Base-by-base conservation (phyloP, 768 basidiomycete genomes). In the Inosperma sp. region DNA sequence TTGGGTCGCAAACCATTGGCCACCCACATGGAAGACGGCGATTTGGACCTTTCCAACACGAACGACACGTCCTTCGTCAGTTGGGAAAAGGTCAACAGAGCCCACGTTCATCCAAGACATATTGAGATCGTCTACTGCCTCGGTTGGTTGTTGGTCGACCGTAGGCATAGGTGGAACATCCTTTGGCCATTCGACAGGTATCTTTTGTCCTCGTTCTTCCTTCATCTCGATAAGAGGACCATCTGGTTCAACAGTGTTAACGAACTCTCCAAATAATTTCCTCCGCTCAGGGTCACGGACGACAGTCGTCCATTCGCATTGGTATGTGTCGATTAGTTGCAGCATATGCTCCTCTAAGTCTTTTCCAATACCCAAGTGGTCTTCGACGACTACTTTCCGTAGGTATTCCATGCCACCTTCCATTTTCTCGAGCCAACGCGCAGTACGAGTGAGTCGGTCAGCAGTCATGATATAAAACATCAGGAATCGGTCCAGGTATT, bases 401-500 rank as follows among this genome's bases (percentile, higher is more conserved):
- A 89, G 74, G 68, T 83, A 80, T 74, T 84, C 79, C 43, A 86
- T 74, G 0, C 83, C 84, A 8, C 82, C 82, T 33, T 84, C 84
- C 65, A 86, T 78, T 7, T 72, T 70, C 55, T 88, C 86, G 5
- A 88, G 66, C 86, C 86, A 89, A 8, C 83, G 71, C 1, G 86
- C 84, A 1, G 86, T 89, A 4, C 86, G 78, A 67, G 79, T 79
- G 10, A 89, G 72, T 54, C 73, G 76, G 62, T 89, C 86, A 4
- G 86, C 86, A 0, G 86, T 83, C 56, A 75, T 76, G 58, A 89
- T 87, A 63, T 88, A 89, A 51, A 76, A 80, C 65, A 78, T 78
- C 3, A 84, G 60, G 68, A 79, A 88, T 26, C 84, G 72, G 61
- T 87, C 85, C 33, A 85, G 70, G 47, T 84, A 78, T 14, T 72